Conservation (phyloP, 257 asterid species). For the Plectranthus barbatus region DNA sequence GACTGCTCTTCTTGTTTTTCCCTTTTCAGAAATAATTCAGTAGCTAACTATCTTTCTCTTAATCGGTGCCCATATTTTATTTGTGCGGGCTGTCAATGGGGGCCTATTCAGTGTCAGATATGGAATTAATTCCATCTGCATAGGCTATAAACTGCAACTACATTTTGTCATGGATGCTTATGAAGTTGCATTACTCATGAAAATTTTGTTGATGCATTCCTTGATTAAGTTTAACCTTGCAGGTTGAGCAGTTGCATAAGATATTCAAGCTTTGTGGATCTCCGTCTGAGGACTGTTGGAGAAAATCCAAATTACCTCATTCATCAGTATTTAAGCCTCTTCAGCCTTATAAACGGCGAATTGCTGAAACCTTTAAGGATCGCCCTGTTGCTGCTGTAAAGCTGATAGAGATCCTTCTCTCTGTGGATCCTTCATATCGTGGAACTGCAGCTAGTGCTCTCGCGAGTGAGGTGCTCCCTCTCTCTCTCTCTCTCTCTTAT, state of each 20-base stretch:
- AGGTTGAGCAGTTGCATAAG: slow-evolving; percentile 92
- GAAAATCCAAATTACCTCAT: slow-evolving; percentile 56
- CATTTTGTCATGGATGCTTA: background rate
- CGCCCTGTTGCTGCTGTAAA: slow-evolving; percentile 51
- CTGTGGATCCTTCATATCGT: slow-evolving; percentile 65
- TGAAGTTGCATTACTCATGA: background rate
- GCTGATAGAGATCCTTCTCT: slow-evolving; percentile 72
- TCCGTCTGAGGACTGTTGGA: slow-evolving; percentile 86
- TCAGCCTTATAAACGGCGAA: slow-evolving; percentile 58
- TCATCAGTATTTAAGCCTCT: slow-evolving; percentile 61
- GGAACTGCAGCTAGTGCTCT: slow-evolving; percentile 74
- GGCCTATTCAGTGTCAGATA: no score
- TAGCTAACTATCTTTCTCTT: no score
- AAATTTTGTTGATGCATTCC: background rate
- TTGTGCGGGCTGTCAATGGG: no score
- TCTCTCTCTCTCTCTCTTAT: background rate
- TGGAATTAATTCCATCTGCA: no score
- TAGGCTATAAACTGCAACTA: no score
- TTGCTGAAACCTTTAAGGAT: slow-evolving; percentile 65
- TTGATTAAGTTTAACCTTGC: slow-evolving; percentile 8
- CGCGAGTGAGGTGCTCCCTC: slow-evolving; percentile 57
- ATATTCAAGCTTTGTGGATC: slow-evolving; percentile 91
- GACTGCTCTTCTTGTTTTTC: slow-evolving; percentile 80
- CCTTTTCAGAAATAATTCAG: no score
- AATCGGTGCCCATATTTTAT: no score